Evolutionary conservation across 208 protist genomes (phyloP).

Genomic region (Trichomonas tenax): DNA sequence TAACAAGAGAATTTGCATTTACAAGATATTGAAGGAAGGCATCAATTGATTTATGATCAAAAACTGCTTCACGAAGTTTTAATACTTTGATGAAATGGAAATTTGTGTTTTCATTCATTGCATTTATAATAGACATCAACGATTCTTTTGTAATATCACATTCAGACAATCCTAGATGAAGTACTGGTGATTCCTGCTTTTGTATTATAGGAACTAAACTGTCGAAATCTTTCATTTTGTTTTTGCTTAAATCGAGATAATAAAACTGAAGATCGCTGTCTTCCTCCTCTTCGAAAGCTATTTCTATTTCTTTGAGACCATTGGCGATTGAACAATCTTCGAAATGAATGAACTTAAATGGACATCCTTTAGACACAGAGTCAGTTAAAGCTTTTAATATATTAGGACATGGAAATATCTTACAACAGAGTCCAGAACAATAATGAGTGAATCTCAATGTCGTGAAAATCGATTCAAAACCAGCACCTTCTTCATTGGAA

Average conservation of each 20-base stretch:
- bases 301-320: not conserved
- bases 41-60: not conserved
- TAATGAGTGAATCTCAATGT: not conserved
- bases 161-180: not conserved
- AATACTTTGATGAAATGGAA: not conserved
- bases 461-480: not conserved
- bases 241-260: not conserved
- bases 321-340: not conserved
- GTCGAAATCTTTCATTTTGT: not conserved
- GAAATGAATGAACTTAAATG: not conserved
- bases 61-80: not conserved
- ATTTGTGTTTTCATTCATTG: not conserved
- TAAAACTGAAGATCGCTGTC: not conserved
- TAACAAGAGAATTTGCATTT: not conserved
- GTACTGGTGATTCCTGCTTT: not conserved
- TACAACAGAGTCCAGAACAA: not conserved
- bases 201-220: not conserved
- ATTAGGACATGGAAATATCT: not conserved
- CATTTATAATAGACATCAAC: not conserved
- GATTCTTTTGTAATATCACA: not conserved
- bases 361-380: not conserved
- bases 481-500: not conserved
- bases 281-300: not conserved
- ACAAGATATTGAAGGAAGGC: not conserved
- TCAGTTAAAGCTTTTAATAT: not conserved